Evolutionary conservation across 345 rosid species (phyloP).

Genomic region (Acer saccharum): DNA sequence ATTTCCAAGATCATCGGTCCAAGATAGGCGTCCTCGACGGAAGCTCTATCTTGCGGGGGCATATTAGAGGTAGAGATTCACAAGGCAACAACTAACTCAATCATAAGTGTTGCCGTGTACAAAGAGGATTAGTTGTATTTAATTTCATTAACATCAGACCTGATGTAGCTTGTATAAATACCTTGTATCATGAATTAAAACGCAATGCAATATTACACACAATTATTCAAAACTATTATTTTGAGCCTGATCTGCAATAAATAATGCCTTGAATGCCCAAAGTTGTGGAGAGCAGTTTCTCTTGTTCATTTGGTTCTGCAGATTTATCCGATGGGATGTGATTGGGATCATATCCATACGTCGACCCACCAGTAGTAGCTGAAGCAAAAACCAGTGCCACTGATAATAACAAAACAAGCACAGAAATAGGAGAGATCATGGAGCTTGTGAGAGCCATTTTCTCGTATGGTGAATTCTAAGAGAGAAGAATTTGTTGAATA

Average conservation of each 20-base stretch:
- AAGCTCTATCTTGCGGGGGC: too few relatives aligned
- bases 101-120: rapidly evolving
- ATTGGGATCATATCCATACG: neutral
- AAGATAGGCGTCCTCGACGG: too few relatives aligned
- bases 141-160: too few relatives aligned
- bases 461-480: neutral
- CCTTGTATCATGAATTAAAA: too few relatives aligned
- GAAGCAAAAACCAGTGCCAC: constrained; percentile 17
- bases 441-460: constrained; percentile 23
- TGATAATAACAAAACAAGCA: constrained; percentile 29
- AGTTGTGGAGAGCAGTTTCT: constrained; percentile 39
- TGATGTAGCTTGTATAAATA: too few relatives aligned
- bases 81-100: too few relatives aligned
- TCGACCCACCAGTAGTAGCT: neutral
- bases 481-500: neutral
- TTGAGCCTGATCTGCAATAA: constrained; percentile 49
- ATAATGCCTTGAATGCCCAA: constrained; percentile 63
- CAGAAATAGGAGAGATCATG: constrained; percentile 10
- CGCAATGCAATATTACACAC: too few relatives aligned
- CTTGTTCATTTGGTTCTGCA: constrained; percentile 21
- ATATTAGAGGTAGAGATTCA: too few relatives aligned
- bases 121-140: too few relatives aligned
- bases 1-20: too few relatives aligned
- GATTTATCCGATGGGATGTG: constrained; percentile 19
- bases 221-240: too few relatives aligned